Evolutionary conservation across 2,329 filamentous ascomycete genomes (phyloP).

Genomic region (Trichoderma hamatum): DNA sequence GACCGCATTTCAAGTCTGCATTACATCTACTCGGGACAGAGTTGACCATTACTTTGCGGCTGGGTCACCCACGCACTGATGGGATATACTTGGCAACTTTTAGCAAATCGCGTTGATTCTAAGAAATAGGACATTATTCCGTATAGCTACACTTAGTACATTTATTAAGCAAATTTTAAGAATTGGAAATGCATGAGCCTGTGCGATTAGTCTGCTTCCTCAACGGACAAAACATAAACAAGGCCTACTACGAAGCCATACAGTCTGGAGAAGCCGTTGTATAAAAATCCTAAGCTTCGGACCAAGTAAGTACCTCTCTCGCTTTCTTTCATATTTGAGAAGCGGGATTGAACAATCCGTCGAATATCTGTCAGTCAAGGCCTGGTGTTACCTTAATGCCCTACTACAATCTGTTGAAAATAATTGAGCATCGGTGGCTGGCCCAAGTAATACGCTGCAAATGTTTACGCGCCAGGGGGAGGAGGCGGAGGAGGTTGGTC

Average conservation of each 20-base stretch:
- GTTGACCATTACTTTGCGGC: not conserved
- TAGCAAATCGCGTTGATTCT: not conserved
- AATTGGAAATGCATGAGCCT: constrained; percentile 14
- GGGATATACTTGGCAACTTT: not conserved
- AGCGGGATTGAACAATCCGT: constrained; percentile 3
- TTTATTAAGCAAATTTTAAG: constrained; percentile 3
- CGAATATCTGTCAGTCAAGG: constrained; percentile 8
- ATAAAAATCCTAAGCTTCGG: not conserved
- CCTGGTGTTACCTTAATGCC: constrained; percentile 3
- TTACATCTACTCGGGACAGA: not conserved
- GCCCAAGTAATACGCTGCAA: not conserved
- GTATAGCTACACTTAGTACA: constrained; percentile 24
- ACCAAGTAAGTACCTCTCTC: constrained; percentile 4
- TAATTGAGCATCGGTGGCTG: not conserved
- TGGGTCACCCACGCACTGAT: not conserved
- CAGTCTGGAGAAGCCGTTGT: not conserved
- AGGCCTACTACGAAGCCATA: constrained; percentile 10
- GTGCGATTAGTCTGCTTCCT: constrained; percentile 28
- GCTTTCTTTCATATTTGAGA: not conserved
- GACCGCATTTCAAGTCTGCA: not conserved
- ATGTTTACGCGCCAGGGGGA: constrained; percentile 55
- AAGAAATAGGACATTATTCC: not conserved
- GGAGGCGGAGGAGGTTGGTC: constrained; percentile 54
- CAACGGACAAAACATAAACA: constrained; percentile 4
- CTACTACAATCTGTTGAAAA: constrained; percentile 20